Evolutionary conservation across 441 rosid species (phyloP), one percentile per base, ranked within the genome.

Genomic region (Omphalea diandra): DNA sequence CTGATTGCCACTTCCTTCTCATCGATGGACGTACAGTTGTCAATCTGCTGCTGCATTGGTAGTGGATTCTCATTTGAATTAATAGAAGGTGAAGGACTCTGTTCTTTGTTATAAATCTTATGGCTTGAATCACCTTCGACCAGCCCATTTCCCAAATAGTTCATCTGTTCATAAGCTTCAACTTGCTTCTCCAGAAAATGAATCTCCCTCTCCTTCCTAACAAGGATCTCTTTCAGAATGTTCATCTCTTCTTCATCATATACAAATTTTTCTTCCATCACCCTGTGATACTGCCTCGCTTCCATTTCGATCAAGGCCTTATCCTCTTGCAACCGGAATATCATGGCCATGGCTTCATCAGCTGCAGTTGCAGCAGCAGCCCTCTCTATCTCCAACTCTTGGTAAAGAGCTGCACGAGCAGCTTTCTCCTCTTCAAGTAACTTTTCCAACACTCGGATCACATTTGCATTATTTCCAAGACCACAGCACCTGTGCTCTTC

Each of bases 351-450:
- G 67, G 92, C 92, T 79, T 93, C 97, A 18, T 86, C 92, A 1
- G 92, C 93, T 31, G 97, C 97, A 54, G 82, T 79, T 27, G 97
- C 92, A 35, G 97, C 92, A 69, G 97, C 95, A 56, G 79, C 82
- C 80, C 98, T 88, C 86, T 90, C 97, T 67, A 87, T 84, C 87
- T 90, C 97, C 4, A 90, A 85, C 57, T 90, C 97, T 74, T 73
- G 80, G 78, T 81, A 81, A 60, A 91, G 82, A n/a, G 81, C 72
- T 70, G 81, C 73, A 47, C 71, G 76, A 2, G 65, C 76, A 67
- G 73, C 43, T 64, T 68, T 80, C 75, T 79, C 80, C 56, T 75
- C 76, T 63, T 78, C 83, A 71, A 91, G 87, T 50, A 82, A 79
- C 73, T 66, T 74, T 79, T 84, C 83, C 74, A 90, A 76, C 72